Conservation (phyloP, 345 rosid species). For the Alliaria petiolata region DNA sequence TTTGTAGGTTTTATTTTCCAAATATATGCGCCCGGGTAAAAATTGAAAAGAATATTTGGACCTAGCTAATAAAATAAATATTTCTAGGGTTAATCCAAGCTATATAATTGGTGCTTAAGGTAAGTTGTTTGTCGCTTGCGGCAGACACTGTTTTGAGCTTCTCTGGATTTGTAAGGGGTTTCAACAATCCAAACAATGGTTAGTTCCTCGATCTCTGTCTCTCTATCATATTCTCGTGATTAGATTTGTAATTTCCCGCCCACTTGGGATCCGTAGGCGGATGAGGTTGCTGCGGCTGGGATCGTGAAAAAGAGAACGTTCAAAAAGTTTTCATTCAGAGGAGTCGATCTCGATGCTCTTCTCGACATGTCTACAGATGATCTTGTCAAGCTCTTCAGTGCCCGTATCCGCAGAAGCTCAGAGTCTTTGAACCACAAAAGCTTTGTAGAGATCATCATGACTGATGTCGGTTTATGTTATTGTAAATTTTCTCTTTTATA, state of each 20-base stretch:
- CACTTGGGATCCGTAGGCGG: slow-evolving; percentile 37
- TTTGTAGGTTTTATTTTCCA: too few species aligned
- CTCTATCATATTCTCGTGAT: not conserved
- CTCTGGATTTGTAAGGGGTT: not conserved
- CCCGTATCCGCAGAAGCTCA: slow-evolving; percentile 69
- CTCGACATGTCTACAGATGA: slow-evolving; percentile 38
- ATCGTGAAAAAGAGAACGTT: slow-evolving; percentile 69
- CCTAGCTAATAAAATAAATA: not conserved
- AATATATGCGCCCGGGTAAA: not conserved
- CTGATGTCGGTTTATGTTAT: too few species aligned
- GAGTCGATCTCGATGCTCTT: slow-evolving; percentile 61
- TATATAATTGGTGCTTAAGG: slow-evolving; percentile 14
- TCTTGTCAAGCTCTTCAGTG: slow-evolving; percentile 57
- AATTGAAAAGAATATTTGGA: not conserved
- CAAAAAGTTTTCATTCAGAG: slow-evolving; percentile 70
- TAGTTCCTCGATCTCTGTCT: not conserved
- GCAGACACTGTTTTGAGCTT: not conserved
- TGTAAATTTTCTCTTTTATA: not conserved
- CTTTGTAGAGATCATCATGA: not conserved
- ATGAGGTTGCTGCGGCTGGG: slow-evolving; percentile 42
- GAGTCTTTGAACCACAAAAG: not conserved
- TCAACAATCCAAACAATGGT: slow-evolving; percentile 8
- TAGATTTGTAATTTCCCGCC: not conserved
- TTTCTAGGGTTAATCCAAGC: slow-evolving; percentile 1
- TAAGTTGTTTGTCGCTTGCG: slow-evolving; percentile 7